phyloP scores from a whole-genome alignment of 129 eudicot species.

The Helichrysum umbraculigerum region DNA sequence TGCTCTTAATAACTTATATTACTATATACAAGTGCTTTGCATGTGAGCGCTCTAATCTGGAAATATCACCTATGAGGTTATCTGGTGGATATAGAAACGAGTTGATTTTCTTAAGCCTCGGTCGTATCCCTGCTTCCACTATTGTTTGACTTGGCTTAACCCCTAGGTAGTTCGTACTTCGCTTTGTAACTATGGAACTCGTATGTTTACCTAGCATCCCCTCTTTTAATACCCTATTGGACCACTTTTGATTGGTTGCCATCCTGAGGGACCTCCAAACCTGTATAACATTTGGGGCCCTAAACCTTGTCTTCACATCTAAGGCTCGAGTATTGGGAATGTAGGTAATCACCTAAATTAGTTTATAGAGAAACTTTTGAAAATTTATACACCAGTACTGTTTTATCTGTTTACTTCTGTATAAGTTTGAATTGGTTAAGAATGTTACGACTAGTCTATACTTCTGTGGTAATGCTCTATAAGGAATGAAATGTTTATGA shows the following conservation, averaged over 20 bases:
- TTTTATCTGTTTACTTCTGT: background rate
- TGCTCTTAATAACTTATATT: background rate
- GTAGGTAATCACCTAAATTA: background rate
- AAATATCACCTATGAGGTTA: constrained; percentile 1
- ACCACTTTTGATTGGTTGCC: constrained; percentile 11
- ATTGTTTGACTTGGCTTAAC: constrained; percentile 6
- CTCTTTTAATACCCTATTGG: background rate
- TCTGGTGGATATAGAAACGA: background rate
- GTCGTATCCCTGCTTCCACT: constrained; percentile 1
- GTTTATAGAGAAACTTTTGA: background rate
- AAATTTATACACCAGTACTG: background rate
- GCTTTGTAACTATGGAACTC: constrained; percentile 3
- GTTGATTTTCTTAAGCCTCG: background rate
- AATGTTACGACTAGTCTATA: background rate
- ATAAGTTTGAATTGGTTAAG: constrained; percentile 11
- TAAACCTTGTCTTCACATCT: background rate
- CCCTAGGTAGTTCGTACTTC: constrained; percentile 3
- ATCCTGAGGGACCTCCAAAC: background rate
- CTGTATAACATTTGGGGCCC: background rate
- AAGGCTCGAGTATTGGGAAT: background rate
- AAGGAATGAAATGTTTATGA: background rate
- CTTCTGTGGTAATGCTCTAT: background rate
- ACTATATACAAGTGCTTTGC: background rate
- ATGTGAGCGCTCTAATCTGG: background rate
- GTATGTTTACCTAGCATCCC: background rate